These are phyloP conservation scores for Pythium scleroteichum DNA, from an alignment of 352 stramenopile genomes.

Conservation along the genomic window DNA sequence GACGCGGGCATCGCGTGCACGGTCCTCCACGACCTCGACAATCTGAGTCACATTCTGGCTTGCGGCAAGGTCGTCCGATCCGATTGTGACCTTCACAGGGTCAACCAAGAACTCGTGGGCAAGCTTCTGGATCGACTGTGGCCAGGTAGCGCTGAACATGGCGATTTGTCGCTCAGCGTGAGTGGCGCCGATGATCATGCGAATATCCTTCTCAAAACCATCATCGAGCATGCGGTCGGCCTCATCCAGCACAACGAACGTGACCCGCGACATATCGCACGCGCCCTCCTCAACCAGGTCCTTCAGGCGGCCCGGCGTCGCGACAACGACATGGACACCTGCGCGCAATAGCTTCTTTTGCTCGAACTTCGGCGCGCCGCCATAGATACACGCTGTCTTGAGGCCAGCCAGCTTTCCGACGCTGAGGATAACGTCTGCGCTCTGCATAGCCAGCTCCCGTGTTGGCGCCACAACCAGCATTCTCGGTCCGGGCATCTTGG, in stretches of 20 bases:
- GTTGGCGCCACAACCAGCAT: conserved; percentile 95
- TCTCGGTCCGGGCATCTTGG: conserved; percentile 65
- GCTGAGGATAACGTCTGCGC: conserved; percentile 89
- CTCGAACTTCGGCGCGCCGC: conserved; percentile 93
- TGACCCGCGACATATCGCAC: conserved; percentile 87
- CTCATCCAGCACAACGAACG: conserved; percentile 96
- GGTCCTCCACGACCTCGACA: conserved; percentile 94
- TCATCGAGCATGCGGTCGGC: conserved; percentile 94
- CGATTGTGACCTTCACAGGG: conserved; percentile 92
- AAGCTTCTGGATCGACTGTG: conserved; percentile 95
- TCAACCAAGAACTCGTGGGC: conserved; percentile 95
- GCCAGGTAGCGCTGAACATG: conserved; percentile 98
- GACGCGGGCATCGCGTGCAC: conserved; percentile 84
- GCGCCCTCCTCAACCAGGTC: conserved; percentile 85
- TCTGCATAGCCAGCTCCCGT: conserved; percentile 95
- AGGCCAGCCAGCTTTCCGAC: conserved; percentile 89
- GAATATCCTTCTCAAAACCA: conserved; percentile 96
- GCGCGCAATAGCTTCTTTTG: conserved; percentile 90
- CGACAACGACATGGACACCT: conserved; percentile 93
- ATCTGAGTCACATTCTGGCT: conserved; percentile 96
- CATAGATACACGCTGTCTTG: conserved; percentile 93
- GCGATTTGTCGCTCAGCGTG: conserved; percentile 91
- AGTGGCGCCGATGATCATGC: conserved; percentile 80
- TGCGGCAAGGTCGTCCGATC: conserved; percentile 94
- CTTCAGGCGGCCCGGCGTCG: conserved; percentile 95